Evolutionary conservation across 306 rosid species (phyloP).

Genomic region (Biancaea sappan): DNA sequence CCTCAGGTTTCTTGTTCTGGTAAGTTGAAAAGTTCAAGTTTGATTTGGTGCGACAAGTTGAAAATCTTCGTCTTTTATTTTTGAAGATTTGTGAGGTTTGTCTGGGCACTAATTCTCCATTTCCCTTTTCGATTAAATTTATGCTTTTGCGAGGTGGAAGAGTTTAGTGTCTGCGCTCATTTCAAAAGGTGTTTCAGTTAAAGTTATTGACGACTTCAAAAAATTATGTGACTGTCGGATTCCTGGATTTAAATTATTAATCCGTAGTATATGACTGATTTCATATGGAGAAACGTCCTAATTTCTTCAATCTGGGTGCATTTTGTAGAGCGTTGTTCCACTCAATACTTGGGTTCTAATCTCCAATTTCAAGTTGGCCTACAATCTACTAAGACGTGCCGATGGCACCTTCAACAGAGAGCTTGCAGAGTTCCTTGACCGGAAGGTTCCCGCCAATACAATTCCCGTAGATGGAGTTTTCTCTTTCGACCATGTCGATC

Average conservation of each 20-base stretch:
- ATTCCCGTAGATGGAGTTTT: conserved; percentile 84
- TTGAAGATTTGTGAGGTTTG: conserved; percentile 28
- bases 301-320: conserved; percentile 25
- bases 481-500: conserved; percentile 82
- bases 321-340: conserved; percentile 78
- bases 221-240: conserved; percentile 3
- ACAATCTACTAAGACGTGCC: conserved; percentile 82
- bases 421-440: conserved; percentile 81
- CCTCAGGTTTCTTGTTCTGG: conserved; percentile 52
- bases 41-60: conserved; percentile 36
- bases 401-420: conserved; percentile 91
- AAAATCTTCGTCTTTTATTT: conserved; percentile 21
- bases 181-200: not conserved
- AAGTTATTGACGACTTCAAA: not conserved
- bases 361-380: conserved; percentile 91
- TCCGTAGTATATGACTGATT: not conserved
- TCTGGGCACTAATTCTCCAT: conserved; percentile 13
- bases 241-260: not conserved
- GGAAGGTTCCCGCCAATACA: conserved; percentile 73
- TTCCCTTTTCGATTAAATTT: conserved; percentile 1
- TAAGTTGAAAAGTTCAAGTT: conserved; percentile 38
- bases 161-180: not conserved
- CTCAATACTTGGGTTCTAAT: conserved; percentile 94
- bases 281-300: conserved; percentile 21
- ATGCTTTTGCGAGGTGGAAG: not conserved